Conservation (phyloP, 2,329 filamentous ascomycete species). For the Ophiostoma sp. region DNA sequence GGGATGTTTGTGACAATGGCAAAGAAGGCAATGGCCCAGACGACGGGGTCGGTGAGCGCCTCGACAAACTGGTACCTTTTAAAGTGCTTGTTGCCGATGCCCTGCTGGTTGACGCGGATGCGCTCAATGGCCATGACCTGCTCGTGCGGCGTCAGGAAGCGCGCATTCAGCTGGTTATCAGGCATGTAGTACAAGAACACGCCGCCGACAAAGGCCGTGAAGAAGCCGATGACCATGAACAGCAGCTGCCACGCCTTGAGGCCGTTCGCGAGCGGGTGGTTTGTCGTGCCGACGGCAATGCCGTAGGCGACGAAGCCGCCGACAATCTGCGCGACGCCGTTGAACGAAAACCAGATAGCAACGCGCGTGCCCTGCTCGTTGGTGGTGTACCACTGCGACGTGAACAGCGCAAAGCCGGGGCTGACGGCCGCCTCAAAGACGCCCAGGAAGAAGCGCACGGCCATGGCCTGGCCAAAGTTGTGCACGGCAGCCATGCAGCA, state of each 20-base stretch:
- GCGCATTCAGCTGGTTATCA: slow-evolving; percentile 39
- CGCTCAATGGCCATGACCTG: slow-evolving; percentile 48
- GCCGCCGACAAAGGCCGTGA: slow-evolving; percentile 45
- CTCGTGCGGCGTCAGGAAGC: slow-evolving; percentile 53
- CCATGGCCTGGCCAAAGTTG: slow-evolving; percentile 57
- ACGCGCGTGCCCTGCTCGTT: slow-evolving; percentile 59
- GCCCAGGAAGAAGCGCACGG: slow-evolving; percentile 62
- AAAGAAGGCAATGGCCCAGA: slow-evolving; percentile 38
- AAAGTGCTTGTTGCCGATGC: slow-evolving; percentile 62
- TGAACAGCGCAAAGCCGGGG: slow-evolving; percentile 63
- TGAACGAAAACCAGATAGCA: slow-evolving; percentile 63
- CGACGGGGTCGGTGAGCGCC: slow-evolving; percentile 37
- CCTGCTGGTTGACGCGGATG: slow-evolving; percentile 60
- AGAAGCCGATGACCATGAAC: slow-evolving; percentile 49
- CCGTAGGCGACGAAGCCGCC: slow-evolving; percentile 40
- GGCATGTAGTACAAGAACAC: slow-evolving; percentile 48
- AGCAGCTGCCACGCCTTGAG: slow-evolving; percentile 60
- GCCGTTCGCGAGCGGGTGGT: slow-evolving; percentile 31
- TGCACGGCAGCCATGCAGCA: slow-evolving; percentile 58
- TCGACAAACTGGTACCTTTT: slow-evolving; percentile 55
- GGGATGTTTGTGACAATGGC: slow-evolving; percentile 37
- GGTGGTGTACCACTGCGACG: slow-evolving; percentile 67
- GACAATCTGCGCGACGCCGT: slow-evolving; percentile 38
- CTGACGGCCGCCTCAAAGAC: slow-evolving; percentile 64
- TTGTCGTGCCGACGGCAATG: slow-evolving; percentile 45